These are phyloP conservation scores for Penicillium odoratum DNA, from an alignment of 495 filamentous ascomycete species.

Conservation along the genomic window DNA sequence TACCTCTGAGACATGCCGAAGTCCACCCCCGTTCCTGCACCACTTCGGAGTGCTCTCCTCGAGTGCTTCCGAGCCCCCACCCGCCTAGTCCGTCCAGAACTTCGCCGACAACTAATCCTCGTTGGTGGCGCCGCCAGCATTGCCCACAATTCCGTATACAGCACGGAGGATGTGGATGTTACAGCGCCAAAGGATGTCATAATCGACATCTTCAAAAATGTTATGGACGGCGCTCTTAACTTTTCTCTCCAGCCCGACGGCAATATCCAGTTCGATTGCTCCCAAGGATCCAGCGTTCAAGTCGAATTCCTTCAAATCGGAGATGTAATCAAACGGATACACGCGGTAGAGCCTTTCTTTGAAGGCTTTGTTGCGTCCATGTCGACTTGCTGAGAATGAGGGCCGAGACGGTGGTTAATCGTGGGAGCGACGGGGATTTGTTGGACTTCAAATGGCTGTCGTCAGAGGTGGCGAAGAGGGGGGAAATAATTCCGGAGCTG, in stretches of 20 bases:
- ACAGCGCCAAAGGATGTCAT: neutral
- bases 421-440: neutral
- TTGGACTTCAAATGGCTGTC: neutral
- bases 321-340: slow-evolving; percentile 2
- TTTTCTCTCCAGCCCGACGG: slow-evolving; percentile 3
- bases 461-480: too few species aligned
- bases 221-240: slow-evolving; percentile 2
- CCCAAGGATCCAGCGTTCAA: too few species aligned
- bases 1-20: too few species aligned
- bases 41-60: too few species aligned
- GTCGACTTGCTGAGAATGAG: slow-evolving; percentile 2
- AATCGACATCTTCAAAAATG: neutral
- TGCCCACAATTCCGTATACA: too few species aligned
- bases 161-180: slow-evolving; percentile 6
- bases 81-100: too few species aligned
- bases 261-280: neutral
- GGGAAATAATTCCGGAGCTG: too few species aligned
- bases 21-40: too few species aligned
- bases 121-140: too few species aligned
- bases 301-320: neutral
- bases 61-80: too few species aligned
- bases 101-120: too few species aligned
- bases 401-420: slow-evolving; percentile 1
- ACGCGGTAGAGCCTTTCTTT: slow-evolving; percentile 1
- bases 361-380: slow-evolving; percentile 3